phyloP scores from a whole-genome alignment of 257 asterid species.

The Solanum chaucha region DNA sequence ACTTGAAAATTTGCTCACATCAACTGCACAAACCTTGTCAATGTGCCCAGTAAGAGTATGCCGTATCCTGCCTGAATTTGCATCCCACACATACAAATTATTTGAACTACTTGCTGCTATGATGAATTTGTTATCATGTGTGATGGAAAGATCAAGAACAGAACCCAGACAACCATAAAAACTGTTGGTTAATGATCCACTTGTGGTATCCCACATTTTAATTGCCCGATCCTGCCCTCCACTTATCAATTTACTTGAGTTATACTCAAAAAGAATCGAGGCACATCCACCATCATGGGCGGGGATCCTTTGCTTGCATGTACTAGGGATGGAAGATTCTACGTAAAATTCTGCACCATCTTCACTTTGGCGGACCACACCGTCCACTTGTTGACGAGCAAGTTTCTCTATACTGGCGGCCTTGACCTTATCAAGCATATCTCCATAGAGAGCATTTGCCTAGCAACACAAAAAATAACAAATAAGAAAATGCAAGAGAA shows the following conservation, averaged over 20 bases:
- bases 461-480: conserved; percentile 7
- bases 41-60: conserved; percentile 87
- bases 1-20: conserved; percentile 61
- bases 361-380: conserved; percentile 83
- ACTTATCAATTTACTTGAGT: conserved; percentile 54
- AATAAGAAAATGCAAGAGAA: not conserved
- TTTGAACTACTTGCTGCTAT: conserved; percentile 86
- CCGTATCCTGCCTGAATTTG: conserved; percentile 50
- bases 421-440: conserved; percentile 47
- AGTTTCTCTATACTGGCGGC: conserved; percentile 50
- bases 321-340: conserved; percentile 67
- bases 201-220: conserved; percentile 72
- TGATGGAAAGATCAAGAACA: conserved; percentile 62
- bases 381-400: conserved; percentile 88
- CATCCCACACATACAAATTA: conserved; percentile 74
- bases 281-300: conserved; percentile 94
- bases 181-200: conserved; percentile 38
- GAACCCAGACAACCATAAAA: conserved; percentile 75
- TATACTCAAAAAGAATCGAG: conserved; percentile 51
- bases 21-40: conserved; percentile 92
- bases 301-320: conserved; percentile 73
- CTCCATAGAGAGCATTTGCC: conserved; percentile 79
- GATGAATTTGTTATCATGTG: conserved; percentile 64
- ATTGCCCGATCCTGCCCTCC: conserved; percentile 91
- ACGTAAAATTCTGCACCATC: conserved; percentile 77